Base-by-base conservation (phyloP, 768 basidiomycete species). In the Macrocybe gigantea region DNA sequence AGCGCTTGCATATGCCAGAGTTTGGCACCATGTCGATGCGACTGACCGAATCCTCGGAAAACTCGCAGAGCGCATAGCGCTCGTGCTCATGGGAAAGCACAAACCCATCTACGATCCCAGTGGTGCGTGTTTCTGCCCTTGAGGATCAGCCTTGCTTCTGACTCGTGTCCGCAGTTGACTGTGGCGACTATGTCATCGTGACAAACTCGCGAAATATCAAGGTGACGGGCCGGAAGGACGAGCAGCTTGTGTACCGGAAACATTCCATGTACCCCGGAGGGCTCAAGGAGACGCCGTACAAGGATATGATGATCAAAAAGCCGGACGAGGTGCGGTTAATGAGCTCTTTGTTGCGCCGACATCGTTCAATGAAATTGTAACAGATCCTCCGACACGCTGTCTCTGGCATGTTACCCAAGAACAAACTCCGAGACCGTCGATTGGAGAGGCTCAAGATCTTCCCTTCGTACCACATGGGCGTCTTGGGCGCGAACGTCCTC, bases 21-120 rank as follows among this genome's bases (percentile, higher is more conserved):
- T 93, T 39, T 99, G 95, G 96, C 93, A 97, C 63, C 89, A 90
- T 52, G 91, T 93, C 53, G 87, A 95, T 58, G 93, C 94, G 9
- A 77, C 87, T 7, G 88, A 90, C 57, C 83, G 94, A 35, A 73
- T 93, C n/a, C 76, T 98, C 12, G 96, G 96, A 62, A 92, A 94
- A 73, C 78, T 98, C 7, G 94, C 96, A 5, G 85, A 89, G 57
- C 79, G 92, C 33, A 96, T 99, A 57, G 95, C 96, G 3, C 79
- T 91, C 49, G 93, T 93, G 32, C 77, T 99, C 40, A 97, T 97
- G 95, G 96, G 95, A 61, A 99, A 98, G 70, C 93, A 98, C 66
- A 99, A 98, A 62, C 94, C 95, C 5, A 91, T 94, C 36, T 98
- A 90, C 59, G 93, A 98, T 67, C 92, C 91, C 7, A 78, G 85